A percentile compares a stretch with the other conserved stretches of the same genome.
These are phyloP conservation scores for Papilionanthe hybrid DNA, from an alignment of 116 monocot genomes.

Conservation along the genomic window DNA sequence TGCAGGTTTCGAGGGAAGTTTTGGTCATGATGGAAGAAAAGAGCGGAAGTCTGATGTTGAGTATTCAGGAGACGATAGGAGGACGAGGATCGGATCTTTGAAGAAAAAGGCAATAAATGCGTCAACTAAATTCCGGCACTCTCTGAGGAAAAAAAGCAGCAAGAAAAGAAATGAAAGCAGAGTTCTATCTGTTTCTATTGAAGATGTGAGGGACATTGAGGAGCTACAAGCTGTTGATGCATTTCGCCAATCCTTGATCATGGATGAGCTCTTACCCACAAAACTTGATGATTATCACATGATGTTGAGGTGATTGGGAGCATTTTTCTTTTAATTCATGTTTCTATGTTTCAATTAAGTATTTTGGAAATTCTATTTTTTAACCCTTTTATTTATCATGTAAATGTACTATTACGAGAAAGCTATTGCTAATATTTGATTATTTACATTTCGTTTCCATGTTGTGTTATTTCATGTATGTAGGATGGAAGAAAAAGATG, in stretches of 20 bases:
- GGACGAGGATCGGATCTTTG: slow-evolving; percentile 49
- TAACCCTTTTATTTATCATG: not conserved
- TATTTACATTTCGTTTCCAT: too few species aligned
- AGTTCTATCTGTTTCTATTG: slow-evolving; percentile 41
- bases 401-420: too few species aligned
- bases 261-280: slow-evolving; percentile 57
- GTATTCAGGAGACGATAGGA: slow-evolving; percentile 63
- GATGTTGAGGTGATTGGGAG: slow-evolving; percentile 53
- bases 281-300: slow-evolving; percentile 74
- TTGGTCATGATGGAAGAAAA: slow-evolving; percentile 39
- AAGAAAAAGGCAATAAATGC: slow-evolving; percentile 68
- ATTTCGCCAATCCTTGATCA: slow-evolving; percentile 47
- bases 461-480: not conserved
- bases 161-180: slow-evolving; percentile 46
- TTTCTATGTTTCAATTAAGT: not conserved
- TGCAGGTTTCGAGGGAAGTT: slow-evolving; percentile 49
- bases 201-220: slow-evolving; percentile 64
- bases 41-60: slow-evolving; percentile 68
- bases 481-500: not conserved
- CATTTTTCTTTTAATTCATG: not conserved
- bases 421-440: too few species aligned
- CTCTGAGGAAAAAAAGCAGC: slow-evolving; percentile 51
- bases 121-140: slow-evolving; percentile 60
- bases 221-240: slow-evolving; percentile 66
- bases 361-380: not conserved